phyloP scores from a whole-genome alignment of 257 asterid genomes.

The Petunia axillaris region DNA sequence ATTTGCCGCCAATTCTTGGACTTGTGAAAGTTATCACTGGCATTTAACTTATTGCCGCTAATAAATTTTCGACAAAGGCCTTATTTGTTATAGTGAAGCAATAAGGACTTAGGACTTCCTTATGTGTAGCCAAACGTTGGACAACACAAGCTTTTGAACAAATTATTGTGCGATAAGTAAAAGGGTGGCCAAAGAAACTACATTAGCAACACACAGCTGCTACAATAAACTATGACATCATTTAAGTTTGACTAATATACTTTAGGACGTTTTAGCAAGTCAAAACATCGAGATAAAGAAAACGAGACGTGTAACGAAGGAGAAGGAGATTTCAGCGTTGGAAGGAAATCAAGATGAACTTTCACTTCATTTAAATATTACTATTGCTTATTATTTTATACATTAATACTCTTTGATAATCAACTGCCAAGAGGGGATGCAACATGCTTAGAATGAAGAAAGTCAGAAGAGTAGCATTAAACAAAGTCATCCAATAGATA shows the following conservation, averaged over 20 bases:
- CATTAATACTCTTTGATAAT: neutral
- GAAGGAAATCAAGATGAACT: conserved; percentile 12
- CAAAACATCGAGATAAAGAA: conserved; percentile 11
- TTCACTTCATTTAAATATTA: neutral
- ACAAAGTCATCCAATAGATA: conserved; percentile 24
- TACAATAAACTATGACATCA: neutral
- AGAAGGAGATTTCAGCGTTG: neutral
- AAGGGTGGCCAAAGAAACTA: neutral
- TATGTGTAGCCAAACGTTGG: conserved; percentile 14
- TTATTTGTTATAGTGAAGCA: no score
- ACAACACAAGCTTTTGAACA: neutral
- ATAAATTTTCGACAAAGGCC: no score
- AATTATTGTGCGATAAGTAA: neutral
- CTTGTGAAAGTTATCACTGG: no score
- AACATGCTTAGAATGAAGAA: conserved; percentile 21
- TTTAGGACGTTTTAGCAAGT: neutral
- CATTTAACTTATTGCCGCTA: no score
- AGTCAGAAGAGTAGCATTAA: conserved; percentile 26
- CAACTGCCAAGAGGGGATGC: conserved; percentile 14
- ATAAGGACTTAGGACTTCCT: neutral
- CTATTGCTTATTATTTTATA: neutral
- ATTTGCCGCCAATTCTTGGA: no score
- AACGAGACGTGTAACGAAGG: neutral
- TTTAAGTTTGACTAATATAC: conserved; percentile 4
- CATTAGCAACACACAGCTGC: neutral